Evolutionary conservation across 192 early-diverging fungal species (phyloP), one percentile per base, ranked within the genome.

Genomic region (Mortierella alpina): DNA sequence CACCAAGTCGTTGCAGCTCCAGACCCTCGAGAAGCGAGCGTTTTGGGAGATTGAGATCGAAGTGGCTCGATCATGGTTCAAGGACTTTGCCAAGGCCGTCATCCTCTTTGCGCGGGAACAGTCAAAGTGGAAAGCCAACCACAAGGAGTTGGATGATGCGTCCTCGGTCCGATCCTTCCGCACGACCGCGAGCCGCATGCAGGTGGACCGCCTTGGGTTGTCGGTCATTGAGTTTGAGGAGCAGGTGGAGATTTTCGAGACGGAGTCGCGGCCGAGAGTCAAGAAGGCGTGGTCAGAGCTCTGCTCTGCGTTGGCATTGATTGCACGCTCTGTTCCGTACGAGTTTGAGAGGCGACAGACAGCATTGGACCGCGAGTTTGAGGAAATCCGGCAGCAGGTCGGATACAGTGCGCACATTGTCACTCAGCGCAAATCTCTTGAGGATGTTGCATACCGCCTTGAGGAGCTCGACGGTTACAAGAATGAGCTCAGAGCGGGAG

Each of bases 41-140:
- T 45, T 53, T 41, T 80, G 77, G 77, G 77, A 80, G 60, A 80
- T 63, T 31, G 77, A 80, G 60, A 80, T 80, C 39, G 77, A 72
- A 20, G 60, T 68, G 6, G 57, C 77, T 4, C 14, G 77, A 42
- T 72, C 70, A 13, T 80, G 77, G 77, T 80, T 80, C 54, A 80
- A 80, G 77, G 77, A 80, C 45, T 80, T 80, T 55, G 77, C 77
- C 17, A 72, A 72, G 60, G 77, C 77, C 12, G 77, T 80, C 6
- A 72, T 80, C 48, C 41, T 80, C 15, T 80, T 80, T 59, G 77
- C 77, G 11, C 53, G 70, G 0, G 77, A 80, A 44, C 77, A 80
- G 51, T 42, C 40, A 3, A 60, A 63, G 7, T 80, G 77, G 77
- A 59, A 61, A 54, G 45, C 77, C 5, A 80, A 63, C 42, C 77